Percentiles rank a stretch among this genome's conserved stretches.
Conservation (phyloP, 2,329 filamentous ascomycete species). For the Paraphoma sp. region DNA sequence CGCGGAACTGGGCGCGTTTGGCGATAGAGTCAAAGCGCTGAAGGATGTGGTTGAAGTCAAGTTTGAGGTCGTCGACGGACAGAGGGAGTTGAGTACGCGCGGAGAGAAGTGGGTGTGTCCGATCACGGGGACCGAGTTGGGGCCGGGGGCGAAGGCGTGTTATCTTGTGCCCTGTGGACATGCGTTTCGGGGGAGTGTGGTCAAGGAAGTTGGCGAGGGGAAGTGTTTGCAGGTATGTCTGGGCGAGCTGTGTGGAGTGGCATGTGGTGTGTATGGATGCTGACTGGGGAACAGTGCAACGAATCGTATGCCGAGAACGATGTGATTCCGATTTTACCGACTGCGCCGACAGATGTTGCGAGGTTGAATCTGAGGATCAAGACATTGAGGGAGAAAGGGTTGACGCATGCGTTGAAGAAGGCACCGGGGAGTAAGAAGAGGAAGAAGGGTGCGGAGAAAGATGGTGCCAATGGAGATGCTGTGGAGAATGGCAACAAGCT, state of each 20-base stretch:
- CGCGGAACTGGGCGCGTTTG: slow-evolving; percentile 52
- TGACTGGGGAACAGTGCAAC: slow-evolving; percentile 66
- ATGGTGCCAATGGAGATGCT: slow-evolving; percentile 45
- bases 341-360: slow-evolving; percentile 72
- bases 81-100: slow-evolving; percentile 50
- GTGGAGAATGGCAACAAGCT: slow-evolving; percentile 12
- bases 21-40: slow-evolving; percentile 74
- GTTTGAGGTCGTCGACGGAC: slow-evolving; percentile 65
- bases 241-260: too few relatives aligned
- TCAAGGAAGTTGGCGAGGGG: slow-evolving; percentile 77
- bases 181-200: slow-evolving; percentile 85
- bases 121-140: slow-evolving; percentile 84
- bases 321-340: slow-evolving; percentile 81
- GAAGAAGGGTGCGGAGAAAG: slow-evolving; percentile 70
- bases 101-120: slow-evolving; percentile 79
- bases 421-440: slow-evolving; percentile 70
- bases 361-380: slow-evolving; percentile 70
- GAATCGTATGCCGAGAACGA: slow-evolving; percentile 75
- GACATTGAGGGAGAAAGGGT: slow-evolving; percentile 71
- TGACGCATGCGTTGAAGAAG: slow-evolving; percentile 91
- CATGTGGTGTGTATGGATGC: not conserved
- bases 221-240: slow-evolving; percentile 62
- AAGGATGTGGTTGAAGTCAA: slow-evolving; percentile 88
- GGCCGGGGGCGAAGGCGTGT: slow-evolving; percentile 77
- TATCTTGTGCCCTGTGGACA: slow-evolving; percentile 96